Conservation (phyloP, 345 rosid species). For the Cardamine occulta region DNA sequence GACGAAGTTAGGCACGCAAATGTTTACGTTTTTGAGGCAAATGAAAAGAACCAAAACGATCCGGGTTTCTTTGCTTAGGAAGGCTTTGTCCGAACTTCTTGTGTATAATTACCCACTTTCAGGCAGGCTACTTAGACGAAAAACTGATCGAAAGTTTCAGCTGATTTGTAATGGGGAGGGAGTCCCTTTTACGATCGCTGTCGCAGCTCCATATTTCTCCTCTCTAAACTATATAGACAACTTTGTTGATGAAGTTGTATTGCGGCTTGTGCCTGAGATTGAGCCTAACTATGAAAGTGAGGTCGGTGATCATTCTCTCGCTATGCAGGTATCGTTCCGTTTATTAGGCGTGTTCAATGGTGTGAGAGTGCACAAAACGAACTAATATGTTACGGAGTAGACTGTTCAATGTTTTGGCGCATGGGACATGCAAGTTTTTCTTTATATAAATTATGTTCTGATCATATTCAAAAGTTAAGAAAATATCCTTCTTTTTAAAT, state of each 20-base stretch:
- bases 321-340: slow-evolving; percentile 44
- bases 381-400: neutral
- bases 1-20: slow-evolving; percentile 44
- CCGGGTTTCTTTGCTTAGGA: slow-evolving; percentile 37
- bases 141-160: slow-evolving; percentile 42
- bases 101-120: slow-evolving; percentile 58
- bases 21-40: slow-evolving; percentile 47
- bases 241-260: slow-evolving; percentile 35
- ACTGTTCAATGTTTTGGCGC: neutral
- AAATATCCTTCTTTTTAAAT: neutral
- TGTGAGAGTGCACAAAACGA: neutral
- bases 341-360: neutral
- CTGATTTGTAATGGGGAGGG: slow-evolving; percentile 46
- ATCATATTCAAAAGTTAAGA: no score
- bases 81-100: slow-evolving; percentile 56
- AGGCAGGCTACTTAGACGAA: slow-evolving; percentile 48
- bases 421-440: neutral
- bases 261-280: slow-evolving; percentile 31
- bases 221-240: slow-evolving; percentile 48
- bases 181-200: slow-evolving; percentile 54
- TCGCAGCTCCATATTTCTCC: slow-evolving; percentile 37
- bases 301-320: slow-evolving; percentile 42
- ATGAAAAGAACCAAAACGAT: slow-evolving; percentile 6
- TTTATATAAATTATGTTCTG: neutral
- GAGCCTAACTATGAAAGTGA: slow-evolving; percentile 14